A percentile compares a stretch with the other conserved stretches of the same genome.
Evolutionary conservation across 345 rosid genomes (phyloP).

Genomic region (Theobroma cacao): DNA sequence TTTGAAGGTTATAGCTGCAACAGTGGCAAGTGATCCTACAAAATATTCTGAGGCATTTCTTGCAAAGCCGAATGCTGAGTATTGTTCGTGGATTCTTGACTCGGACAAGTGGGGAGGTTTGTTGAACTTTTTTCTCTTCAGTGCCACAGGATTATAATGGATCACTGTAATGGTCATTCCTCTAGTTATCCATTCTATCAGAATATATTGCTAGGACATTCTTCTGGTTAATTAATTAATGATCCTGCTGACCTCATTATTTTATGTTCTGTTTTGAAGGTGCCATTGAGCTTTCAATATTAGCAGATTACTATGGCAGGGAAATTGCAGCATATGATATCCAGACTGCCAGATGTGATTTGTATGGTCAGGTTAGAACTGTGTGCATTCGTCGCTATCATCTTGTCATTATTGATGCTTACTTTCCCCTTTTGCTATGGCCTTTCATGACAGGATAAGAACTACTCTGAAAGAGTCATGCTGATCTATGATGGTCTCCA

Average conservation of each 20-base stretch:
- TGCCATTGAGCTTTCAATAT: slow-evolving; percentile 93
- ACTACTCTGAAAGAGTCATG: slow-evolving; percentile 75
- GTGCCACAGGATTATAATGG: background rate
- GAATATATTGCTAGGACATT: background rate
- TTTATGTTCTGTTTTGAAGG: slow-evolving; percentile 39
- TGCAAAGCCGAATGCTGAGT: slow-evolving; percentile 70
- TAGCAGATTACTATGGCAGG: slow-evolving; percentile 75
- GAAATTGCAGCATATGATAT: slow-evolving; percentile 95
- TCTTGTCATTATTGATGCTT: background rate
- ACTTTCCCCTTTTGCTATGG: background rate
- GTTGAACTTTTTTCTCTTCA: slow-evolving; percentile 11
- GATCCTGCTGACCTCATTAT: slow-evolving; percentile 8
- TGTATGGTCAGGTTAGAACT: slow-evolving; percentile 84
- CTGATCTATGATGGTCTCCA: slow-evolving; percentile 95
- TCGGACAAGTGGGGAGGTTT: slow-evolving; percentile 98
- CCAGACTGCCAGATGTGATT: slow-evolving; percentile 81
- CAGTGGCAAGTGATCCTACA: slow-evolving; percentile 71
- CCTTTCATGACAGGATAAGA: slow-evolving; percentile 51
- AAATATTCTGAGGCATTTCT: slow-evolving; percentile 89
- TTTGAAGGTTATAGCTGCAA: slow-evolving; percentile 84
- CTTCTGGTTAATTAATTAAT: background rate
- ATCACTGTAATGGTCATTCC: background rate
- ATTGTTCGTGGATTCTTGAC: slow-evolving; percentile 89
- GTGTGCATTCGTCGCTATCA: slow-evolving; percentile 2
- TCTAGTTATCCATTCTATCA: background rate